These are phyloP conservation scores for Paecilomyces formosus DNA, from an alignment of 2,329 filamentous ascomycete genomes.

Conservation along the genomic window DNA sequence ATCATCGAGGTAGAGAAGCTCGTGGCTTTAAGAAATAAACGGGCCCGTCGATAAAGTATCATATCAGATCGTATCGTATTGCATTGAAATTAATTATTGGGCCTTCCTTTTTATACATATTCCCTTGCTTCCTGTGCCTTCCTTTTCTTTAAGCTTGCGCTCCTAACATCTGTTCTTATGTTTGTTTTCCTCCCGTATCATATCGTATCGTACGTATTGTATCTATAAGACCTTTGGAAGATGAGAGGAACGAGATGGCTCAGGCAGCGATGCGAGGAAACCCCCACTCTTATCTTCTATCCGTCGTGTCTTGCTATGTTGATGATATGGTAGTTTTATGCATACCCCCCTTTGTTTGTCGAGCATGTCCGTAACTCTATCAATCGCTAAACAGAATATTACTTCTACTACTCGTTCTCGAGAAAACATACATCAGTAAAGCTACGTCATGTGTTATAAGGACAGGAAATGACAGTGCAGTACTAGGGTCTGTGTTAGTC, in stretches of 20 bases:
- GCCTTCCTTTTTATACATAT: no score
- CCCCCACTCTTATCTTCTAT: not conserved
- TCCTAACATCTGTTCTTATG: no score
- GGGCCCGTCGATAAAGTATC: not conserved
- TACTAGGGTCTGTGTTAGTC: not conserved
- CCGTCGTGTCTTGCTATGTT: not conserved
- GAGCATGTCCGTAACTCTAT: not conserved
- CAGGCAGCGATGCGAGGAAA: not conserved
- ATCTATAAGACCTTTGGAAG: not conserved
- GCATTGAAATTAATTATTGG: not conserved
- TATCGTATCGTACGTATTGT: not conserved
- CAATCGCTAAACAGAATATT: no score
- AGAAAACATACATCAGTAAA: not conserved
- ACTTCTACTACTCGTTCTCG: not conserved
- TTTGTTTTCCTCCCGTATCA: not conserved
- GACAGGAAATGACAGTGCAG: not conserved
- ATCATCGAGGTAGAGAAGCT: conserved; percentile 64
- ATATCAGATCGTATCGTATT: no score
- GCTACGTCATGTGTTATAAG: not conserved
- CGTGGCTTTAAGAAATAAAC: not conserved
- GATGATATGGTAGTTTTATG: not conserved
- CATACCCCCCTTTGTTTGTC: not conserved
- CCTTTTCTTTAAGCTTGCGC: not conserved
- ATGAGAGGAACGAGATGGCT: not conserved
- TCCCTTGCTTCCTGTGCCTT: not conserved